Percentiles rank a stretch among this genome's conserved stretches.
Conservation (phyloP, 495 filamentous ascomycete genomes). For the Hypoxylon fuscum region DNA sequence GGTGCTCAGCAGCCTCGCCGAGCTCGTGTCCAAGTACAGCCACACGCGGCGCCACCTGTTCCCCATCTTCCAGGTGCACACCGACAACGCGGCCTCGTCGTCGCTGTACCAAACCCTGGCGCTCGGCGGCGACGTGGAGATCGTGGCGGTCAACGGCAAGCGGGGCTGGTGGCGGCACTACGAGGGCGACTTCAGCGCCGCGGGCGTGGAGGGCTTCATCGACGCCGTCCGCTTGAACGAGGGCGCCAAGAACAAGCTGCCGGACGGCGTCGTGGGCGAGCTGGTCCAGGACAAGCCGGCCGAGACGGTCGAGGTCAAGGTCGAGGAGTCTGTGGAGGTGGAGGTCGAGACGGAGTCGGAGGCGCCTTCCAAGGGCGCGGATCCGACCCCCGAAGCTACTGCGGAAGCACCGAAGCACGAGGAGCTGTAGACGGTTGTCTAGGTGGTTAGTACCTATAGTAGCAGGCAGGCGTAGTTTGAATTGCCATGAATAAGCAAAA, state of each 20-base stretch:
- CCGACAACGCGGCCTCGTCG: slow-evolving; percentile 64
- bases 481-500: no score
- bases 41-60: slow-evolving; percentile 73
- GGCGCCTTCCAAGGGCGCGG: slow-evolving; percentile 35
- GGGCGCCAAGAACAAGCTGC: slow-evolving; percentile 80
- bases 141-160: slow-evolving; percentile 85
- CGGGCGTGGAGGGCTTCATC: slow-evolving; percentile 81
- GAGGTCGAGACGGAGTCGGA: slow-evolving; percentile 37
- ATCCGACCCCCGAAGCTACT: slow-evolving; percentile 52
- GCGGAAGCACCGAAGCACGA: slow-evolving; percentile 49
- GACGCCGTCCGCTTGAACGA: slow-evolving; percentile 89
- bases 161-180: slow-evolving; percentile 86
- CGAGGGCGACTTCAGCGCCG: slow-evolving; percentile 64
- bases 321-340: slow-evolving; percentile 39
- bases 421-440: slow-evolving; percentile 49
- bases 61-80: slow-evolving; percentile 81
- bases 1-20: slow-evolving; percentile 72
- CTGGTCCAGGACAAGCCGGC: slow-evolving; percentile 54
- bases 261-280: slow-evolving; percentile 74
- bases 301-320: slow-evolving; percentile 47
- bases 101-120: slow-evolving; percentile 68
- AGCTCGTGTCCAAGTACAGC: slow-evolving; percentile 77
- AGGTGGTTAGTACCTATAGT: slow-evolving; percentile 18
- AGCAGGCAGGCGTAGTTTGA: not conserved
- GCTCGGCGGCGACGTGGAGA: slow-evolving; percentile 65